Evolutionary conservation across 768 basidiomycete species (phyloP).

Genomic region (Tylopilus balloui): DNA sequence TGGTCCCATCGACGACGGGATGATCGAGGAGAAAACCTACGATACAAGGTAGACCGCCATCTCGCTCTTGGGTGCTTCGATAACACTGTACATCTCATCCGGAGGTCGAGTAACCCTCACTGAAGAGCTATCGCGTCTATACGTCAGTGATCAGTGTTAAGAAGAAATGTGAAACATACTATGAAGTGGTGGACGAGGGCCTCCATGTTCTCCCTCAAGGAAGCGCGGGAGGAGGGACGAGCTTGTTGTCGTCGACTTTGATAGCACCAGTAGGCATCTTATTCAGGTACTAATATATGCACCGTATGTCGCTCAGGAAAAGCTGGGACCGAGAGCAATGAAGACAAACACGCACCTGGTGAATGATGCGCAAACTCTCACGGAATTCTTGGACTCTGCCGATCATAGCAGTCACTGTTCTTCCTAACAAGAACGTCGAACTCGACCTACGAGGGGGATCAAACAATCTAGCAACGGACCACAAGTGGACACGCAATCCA

Average conservation of each 20-base stretch:
- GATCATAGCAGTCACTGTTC: constrained; percentile 97
- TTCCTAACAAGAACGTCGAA: constrained; percentile 96
- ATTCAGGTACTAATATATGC: constrained; percentile 75
- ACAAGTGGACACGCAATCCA: not conserved
- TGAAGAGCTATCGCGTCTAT: constrained; percentile 62
- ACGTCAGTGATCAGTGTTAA: not conserved
- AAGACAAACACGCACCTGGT: constrained; percentile 50
- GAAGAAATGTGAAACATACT: constrained; percentile 33
- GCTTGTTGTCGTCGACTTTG: constrained; percentile 97
- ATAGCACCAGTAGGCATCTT: constrained; percentile 92
- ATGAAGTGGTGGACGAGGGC: constrained; percentile 98
- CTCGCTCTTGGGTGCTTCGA: constrained; percentile 98
- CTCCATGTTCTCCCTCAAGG: constrained; percentile 99
- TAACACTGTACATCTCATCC: constrained; percentile 93
- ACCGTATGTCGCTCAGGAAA: not conserved
- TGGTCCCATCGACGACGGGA: not conserved
- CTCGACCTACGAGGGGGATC: constrained; percentile 60
- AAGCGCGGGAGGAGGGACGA: constrained; percentile 94
- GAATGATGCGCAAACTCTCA: constrained; percentile 86
- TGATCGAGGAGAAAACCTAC: constrained; percentile 38
- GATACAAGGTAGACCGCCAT: constrained; percentile 99
- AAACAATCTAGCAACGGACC: not conserved
- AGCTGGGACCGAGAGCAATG: too few species aligned
- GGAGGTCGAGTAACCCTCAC: constrained; percentile 93
- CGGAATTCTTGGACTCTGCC: constrained; percentile 97